These are phyloP conservation scores for Pythium dissimile DNA, from an alignment of 352 stramenopile species.

Conservation along the genomic window DNA sequence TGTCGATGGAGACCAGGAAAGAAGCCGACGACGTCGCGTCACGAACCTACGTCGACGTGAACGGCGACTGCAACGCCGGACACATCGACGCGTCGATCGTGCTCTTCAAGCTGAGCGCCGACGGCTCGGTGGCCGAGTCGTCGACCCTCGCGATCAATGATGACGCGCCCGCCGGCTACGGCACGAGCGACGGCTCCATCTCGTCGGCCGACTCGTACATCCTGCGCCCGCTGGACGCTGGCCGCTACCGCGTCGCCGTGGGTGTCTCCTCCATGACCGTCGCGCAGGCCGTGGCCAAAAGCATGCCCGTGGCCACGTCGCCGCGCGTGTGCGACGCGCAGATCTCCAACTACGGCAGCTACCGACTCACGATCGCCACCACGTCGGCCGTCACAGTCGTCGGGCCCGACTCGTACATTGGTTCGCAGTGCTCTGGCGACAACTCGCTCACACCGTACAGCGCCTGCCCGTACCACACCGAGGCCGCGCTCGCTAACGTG, in stretches of 20 bases:
- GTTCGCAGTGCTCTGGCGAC: constrained; percentile 42
- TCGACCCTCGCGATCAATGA: constrained; percentile 39
- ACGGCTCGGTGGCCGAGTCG: constrained; percentile 17
- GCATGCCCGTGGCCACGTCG: constrained; percentile 31
- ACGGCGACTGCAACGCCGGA: constrained; percentile 64
- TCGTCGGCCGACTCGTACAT: constrained; percentile 59
- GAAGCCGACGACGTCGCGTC: not conserved
- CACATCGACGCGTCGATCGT: constrained; percentile 64
- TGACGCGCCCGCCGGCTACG: constrained; percentile 41
- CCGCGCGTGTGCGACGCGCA: constrained; percentile 41
- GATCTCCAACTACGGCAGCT: constrained; percentile 70
- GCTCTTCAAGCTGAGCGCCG: constrained; percentile 37
- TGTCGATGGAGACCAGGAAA: constrained; percentile 56
- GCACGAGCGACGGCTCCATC: constrained; percentile 43
- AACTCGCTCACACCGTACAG: constrained; percentile 31
- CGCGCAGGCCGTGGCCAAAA: constrained; percentile 34
- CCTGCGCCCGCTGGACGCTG: constrained; percentile 29
- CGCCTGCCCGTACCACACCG: constrained; percentile 51
- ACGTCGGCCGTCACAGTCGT: constrained; percentile 27
- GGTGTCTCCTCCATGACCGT: constrained; percentile 49
- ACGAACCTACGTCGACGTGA: constrained; percentile 48
- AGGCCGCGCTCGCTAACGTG: constrained; percentile 31
- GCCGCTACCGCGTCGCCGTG: constrained; percentile 57
- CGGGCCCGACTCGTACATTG: constrained; percentile 53
- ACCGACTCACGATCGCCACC: constrained; percentile 52